A percentile compares a stretch with the other conserved stretches of the same genome.
phyloP scores from a whole-genome alignment of 441 rosid genomes.

The Omphalea diandra region DNA sequence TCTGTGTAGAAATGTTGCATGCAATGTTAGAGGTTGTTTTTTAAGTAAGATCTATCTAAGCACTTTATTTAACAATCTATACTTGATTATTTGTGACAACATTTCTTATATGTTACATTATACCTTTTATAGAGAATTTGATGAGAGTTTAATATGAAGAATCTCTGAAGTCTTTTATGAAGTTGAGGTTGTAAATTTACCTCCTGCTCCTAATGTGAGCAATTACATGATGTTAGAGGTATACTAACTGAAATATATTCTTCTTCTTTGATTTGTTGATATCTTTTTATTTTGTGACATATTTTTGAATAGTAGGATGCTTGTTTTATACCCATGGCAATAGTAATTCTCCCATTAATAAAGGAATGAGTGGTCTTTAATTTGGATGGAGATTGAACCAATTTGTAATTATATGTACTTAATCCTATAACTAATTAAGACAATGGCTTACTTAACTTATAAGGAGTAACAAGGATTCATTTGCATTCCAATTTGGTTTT shows the following conservation, averaged over 20 bases:
- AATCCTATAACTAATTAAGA: slow-evolving; percentile 21
- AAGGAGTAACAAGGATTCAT: background rate
- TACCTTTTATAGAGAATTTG: slow-evolving; percentile 73
- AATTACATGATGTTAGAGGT: slow-evolving; percentile 93
- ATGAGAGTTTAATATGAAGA: slow-evolving; percentile 75
- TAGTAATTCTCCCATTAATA: slow-evolving; percentile 46
- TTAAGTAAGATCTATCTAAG: slow-evolving; percentile 61
- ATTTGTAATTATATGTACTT: slow-evolving; percentile 39
- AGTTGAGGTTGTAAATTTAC: slow-evolving; percentile 75
- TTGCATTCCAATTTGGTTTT: background rate
- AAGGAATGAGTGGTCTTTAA: slow-evolving; percentile 84
- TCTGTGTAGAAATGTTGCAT: slow-evolving; percentile 99
- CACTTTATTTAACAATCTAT: slow-evolving; percentile 1
- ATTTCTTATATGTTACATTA: slow-evolving; percentile 17
- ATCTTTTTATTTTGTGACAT: slow-evolving; percentile 14
- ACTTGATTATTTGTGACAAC: slow-evolving; percentile 1
- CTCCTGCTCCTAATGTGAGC: slow-evolving; percentile 90
- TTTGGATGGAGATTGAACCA: slow-evolving; percentile 69
- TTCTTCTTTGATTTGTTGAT: slow-evolving; percentile 7
- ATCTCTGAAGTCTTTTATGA: slow-evolving; percentile 80
- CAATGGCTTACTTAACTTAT: slow-evolving; percentile 9
- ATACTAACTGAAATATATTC: slow-evolving; percentile 24
- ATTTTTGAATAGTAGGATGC: slow-evolving; percentile 56
- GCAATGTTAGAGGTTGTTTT: slow-evolving; percentile 94
- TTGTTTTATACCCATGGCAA: slow-evolving; percentile 69